Percentiles rank a stretch among this genome's conserved stretches.
Evolutionary conservation across 129 eudicot genomes (phyloP).

Genomic region (Heracleum sosnowskyi): DNA sequence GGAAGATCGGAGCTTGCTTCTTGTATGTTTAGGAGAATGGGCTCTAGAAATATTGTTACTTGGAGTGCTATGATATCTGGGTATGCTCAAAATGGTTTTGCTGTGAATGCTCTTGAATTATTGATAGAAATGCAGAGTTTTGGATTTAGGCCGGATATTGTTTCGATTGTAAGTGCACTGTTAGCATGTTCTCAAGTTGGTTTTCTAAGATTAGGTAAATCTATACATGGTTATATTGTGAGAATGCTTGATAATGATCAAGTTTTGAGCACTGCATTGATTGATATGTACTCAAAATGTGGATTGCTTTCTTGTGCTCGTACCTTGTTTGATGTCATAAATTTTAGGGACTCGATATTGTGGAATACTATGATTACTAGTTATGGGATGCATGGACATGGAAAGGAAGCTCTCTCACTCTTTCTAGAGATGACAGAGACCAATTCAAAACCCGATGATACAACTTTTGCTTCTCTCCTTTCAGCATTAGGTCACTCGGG

Average conservation of each 20-base stretch:
- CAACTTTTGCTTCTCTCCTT: constrained; percentile 67
- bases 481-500: constrained; percentile 86
- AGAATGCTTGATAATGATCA: constrained; percentile 30
- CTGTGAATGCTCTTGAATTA: constrained; percentile 46
- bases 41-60: constrained; percentile 36
- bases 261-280: constrained; percentile 45
- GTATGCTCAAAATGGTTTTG: constrained; percentile 54
- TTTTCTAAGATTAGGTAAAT: constrained; percentile 35
- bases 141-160: constrained; percentile 53
- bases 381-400: constrained; percentile 76
- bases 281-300: constrained; percentile 78
- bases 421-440: constrained; percentile 50
- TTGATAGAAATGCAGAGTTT: constrained; percentile 55
- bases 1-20: constrained; percentile 47
- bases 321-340: constrained; percentile 31
- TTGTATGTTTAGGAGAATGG: constrained; percentile 43
- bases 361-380: constrained; percentile 74
- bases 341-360: constrained; percentile 35
- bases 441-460: constrained; percentile 48
- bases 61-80: constrained; percentile 83
- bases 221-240: constrained; percentile 52
- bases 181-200: constrained; percentile 70
- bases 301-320: constrained; percentile 58
- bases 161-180: constrained; percentile 57
- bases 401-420: constrained; percentile 53